A percentile compares a stretch with the other conserved stretches of the same genome.
These are phyloP conservation scores for Alloascoidea africana DNA, from an alignment of 805 yeast genomes.

Conservation along the genomic window DNA sequence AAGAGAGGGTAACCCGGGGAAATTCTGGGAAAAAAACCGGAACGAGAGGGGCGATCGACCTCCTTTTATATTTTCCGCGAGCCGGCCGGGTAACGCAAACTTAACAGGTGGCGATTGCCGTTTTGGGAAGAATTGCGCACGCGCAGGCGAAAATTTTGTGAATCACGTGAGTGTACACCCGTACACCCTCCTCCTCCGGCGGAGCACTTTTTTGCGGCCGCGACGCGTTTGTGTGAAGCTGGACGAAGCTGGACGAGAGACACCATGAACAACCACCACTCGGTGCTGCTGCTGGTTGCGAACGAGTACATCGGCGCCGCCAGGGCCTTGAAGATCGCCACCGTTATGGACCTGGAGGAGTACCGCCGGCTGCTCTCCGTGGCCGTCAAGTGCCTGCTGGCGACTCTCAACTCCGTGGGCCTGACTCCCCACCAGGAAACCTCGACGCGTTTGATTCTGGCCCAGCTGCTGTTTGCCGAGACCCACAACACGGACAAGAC, in stretches of 20 bases:
- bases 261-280: constrained; percentile 1
- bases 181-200: constrained; percentile 1
- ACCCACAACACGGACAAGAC: neutral
- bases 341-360: neutral
- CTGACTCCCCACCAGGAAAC: constrained; percentile 1
- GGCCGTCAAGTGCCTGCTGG: constrained; percentile 1
- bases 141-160: no score
- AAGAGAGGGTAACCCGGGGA: neutral
- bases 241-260: no score
- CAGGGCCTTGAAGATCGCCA: neutral
- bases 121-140: no score
- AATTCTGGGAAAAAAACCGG: neutral
- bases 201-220: neutral
- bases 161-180: neutral
- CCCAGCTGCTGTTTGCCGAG: constrained; percentile 1
- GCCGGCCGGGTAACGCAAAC: neutral
- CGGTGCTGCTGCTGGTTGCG: constrained; percentile 1
- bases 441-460: neutral
- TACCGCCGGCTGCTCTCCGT: neutral
- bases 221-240: neutral
- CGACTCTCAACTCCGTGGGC: neutral
- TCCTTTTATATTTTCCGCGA: neutral
- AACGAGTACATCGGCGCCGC: constrained; percentile 1
- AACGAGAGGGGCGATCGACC: neutral
- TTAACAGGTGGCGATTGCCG: neutral